Conservation (phyloP, 306 rosid species). For the Canavalia ensiformis region DNA sequence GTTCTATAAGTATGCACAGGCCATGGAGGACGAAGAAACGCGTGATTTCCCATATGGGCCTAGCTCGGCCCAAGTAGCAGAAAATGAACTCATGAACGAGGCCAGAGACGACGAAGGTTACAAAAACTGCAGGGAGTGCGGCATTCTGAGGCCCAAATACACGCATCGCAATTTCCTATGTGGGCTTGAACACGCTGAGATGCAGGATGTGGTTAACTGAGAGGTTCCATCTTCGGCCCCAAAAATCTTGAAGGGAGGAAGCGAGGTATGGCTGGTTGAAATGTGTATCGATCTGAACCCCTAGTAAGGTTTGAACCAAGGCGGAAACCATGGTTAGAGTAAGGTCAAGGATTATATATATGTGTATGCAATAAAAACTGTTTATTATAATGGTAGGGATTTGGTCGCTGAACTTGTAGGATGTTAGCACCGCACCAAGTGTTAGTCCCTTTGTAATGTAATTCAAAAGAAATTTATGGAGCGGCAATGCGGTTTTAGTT, state of each 20-base stretch:
- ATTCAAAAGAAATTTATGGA: not conserved
- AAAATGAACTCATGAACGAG: conserved; percentile 62
- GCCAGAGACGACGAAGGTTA: conserved; percentile 59
- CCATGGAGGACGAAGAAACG: conserved; percentile 68
- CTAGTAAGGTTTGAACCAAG: not conserved
- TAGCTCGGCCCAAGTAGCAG: conserved; percentile 55
- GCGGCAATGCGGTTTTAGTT: not conserved
- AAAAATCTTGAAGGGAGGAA: conserved; percentile 24
- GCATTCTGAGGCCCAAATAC: conserved; percentile 49
- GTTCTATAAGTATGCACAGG: conserved; percentile 46
- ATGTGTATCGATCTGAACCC: conserved; percentile 2
- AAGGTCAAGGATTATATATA: conserved; percentile 59
- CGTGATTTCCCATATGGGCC: conserved; percentile 66
- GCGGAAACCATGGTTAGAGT: conserved; percentile 34
- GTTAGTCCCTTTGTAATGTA: conserved; percentile 30
- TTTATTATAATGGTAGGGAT: conserved; percentile 47
- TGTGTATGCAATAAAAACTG: conserved; percentile 5
- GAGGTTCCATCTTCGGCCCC: conserved; percentile 44
- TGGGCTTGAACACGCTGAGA: not conserved
- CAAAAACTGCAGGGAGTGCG: conserved; percentile 9
- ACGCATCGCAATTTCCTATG: rapidly evolving
- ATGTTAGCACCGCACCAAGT: conserved; percentile 1
- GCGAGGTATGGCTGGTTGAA: conserved; percentile 30
- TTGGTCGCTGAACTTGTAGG: not conserved
- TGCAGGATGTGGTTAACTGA: not conserved